Conservation (phyloP, 1,284 basidiomycete species). For the Austroboletus rostrupii region DNA sequence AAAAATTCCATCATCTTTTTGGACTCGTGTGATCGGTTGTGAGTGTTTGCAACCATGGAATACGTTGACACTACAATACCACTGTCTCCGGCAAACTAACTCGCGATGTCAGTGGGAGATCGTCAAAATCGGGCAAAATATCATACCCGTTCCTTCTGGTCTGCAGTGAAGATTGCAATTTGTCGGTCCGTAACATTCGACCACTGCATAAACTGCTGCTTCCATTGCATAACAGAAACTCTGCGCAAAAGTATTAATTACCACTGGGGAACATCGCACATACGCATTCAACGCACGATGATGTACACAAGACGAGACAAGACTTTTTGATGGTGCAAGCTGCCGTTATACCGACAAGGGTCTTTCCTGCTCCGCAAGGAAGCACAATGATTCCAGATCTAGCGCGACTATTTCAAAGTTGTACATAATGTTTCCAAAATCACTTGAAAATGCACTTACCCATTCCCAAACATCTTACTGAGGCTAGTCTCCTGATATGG, state of each 20-base stretch:
- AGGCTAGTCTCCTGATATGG: constrained; percentile 97
- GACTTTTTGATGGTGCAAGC: constrained; percentile 99
- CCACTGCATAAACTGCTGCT: constrained; percentile 95
- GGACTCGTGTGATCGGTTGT: constrained; percentile 92
- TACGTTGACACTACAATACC: constrained; percentile 97
- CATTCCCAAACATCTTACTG: constrained; percentile 99
- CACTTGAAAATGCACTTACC: constrained; percentile 43
- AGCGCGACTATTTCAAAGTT: constrained; percentile 63
- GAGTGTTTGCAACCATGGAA: constrained; percentile 97
- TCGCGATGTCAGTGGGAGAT: constrained; percentile 1
- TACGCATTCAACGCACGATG: constrained; percentile 49
- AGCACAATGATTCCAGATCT: constrained; percentile 98
- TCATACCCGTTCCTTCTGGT: constrained; percentile 90
- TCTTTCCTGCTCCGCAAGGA: constrained; percentile 98
- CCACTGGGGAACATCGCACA: background rate
- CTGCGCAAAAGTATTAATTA: constrained; percentile 37
- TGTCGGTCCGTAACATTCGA: constrained; percentile 94
- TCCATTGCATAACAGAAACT: constrained; percentile 98
- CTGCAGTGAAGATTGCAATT: constrained; percentile 93
- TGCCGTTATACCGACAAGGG: constrained; percentile 96
- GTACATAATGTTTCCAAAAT: background rate
- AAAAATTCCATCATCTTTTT: constrained; percentile 99
- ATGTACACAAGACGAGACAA: constrained; percentile 95
- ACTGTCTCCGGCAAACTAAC: constrained; percentile 86
- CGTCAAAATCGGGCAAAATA: background rate